Conservation (phyloP, 768 basidiomycete species). For the Psilocybe subaeruginosa region DNA sequence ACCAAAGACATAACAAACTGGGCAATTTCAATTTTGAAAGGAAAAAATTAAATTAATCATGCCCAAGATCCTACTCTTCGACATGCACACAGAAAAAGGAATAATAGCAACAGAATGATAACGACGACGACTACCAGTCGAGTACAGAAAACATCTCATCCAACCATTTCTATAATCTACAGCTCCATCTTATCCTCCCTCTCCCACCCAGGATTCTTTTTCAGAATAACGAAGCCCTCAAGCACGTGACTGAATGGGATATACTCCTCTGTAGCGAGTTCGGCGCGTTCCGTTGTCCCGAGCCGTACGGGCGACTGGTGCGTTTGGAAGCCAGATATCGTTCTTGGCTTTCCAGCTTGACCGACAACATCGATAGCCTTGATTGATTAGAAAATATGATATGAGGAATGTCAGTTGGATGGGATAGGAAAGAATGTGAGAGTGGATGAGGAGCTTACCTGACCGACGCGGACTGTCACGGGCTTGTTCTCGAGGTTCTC, state of each 20-base stretch:
- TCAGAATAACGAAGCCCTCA: conserved; percentile 90
- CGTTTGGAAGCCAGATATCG: conserved; percentile 98
- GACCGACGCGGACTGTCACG: conserved; percentile 94
- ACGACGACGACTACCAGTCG: too few relatives aligned
- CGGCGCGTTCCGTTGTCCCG: conserved; percentile 92
- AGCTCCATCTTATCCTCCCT: conserved; percentile 85
- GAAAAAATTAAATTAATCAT: too few relatives aligned
- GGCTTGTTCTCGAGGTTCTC: conserved; percentile 86
- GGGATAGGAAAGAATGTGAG: neutral
- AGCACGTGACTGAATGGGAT: conserved; percentile 89
- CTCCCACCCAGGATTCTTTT: conserved; percentile 92
- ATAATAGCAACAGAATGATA: too few relatives aligned
- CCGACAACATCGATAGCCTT: conserved; percentile 97
- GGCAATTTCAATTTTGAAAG: too few relatives aligned
- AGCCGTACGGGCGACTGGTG: conserved; percentile 96
- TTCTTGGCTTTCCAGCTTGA: conserved; percentile 95
- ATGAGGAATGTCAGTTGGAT: neutral
- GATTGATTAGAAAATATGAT: neutral
- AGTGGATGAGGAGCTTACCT: conserved; percentile 46
- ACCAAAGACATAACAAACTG: too few relatives aligned
- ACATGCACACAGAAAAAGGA: too few relatives aligned
- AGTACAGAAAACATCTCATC: too few relatives aligned
- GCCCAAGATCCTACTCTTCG: too few relatives aligned
- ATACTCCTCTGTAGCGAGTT: conserved; percentile 96
- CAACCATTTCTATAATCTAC: conserved; percentile 31